Evolutionary conservation across 371 early-diverging fungal species (phyloP).

Genomic region (Mortierella sp.): DNA sequence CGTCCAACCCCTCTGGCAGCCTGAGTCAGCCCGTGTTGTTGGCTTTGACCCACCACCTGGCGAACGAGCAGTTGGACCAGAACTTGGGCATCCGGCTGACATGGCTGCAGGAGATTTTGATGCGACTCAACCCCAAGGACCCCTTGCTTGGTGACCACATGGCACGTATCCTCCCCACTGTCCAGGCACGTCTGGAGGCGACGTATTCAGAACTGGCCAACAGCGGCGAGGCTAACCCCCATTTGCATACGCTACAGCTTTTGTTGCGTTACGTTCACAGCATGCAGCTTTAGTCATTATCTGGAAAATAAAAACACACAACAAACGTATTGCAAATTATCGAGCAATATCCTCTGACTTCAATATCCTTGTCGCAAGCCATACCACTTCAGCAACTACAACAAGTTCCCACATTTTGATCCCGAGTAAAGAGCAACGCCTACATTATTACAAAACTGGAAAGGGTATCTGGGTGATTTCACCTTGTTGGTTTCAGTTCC

Average conservation of each 20-base stretch:
- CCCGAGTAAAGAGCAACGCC: too few relatives aligned
- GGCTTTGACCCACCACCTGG: conserved; percentile 46
- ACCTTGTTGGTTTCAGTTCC: too few relatives aligned
- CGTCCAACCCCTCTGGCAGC: conserved; percentile 28
- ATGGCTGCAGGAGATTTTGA: conserved; percentile 51
- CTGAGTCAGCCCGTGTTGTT: conserved; percentile 51
- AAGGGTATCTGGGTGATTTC: too few relatives aligned
- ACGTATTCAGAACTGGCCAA: conserved; percentile 29
- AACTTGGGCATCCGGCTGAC: conserved; percentile 40
- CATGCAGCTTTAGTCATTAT: conserved; percentile 22
- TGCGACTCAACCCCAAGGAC: conserved; percentile 42
- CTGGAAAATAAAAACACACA: neutral
- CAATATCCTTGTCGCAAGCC: too few relatives aligned
- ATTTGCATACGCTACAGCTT: conserved; percentile 35
- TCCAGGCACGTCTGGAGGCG: conserved; percentile 32
- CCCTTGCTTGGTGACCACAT: conserved; percentile 38
- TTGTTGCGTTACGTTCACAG: conserved; percentile 32
- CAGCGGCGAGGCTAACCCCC: conserved; percentile 30
- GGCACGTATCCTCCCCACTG: conserved; percentile 31
- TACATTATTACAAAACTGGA: too few relatives aligned
- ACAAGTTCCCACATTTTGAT: too few relatives aligned
- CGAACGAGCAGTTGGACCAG: conserved; percentile 37
- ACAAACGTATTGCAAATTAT: too few relatives aligned
- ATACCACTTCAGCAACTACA: too few relatives aligned
- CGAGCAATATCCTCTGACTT: too few relatives aligned